Evolutionary conservation across 129 eudicot genomes (phyloP), one percentile per base, ranked within the genome.

Genomic region (Flaveria ramosissima): DNA sequence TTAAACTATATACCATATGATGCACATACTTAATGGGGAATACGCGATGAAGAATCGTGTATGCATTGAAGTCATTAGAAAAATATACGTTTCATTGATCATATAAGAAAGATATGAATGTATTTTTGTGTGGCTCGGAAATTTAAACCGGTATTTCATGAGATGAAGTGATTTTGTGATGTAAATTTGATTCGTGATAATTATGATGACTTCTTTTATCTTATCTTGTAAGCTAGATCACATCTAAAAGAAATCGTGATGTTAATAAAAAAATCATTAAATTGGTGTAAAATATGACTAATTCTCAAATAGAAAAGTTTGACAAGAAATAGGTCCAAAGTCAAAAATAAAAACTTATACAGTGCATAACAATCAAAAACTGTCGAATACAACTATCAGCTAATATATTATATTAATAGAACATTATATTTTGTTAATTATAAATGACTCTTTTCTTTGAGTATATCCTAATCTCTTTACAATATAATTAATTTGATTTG

Each of bases 401-500:
- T 19, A 23, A 17, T 52, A 11, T 13, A 30, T 30, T 0, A 30
- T 9, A 36, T 16, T 66, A n/a, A 41, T 41, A 30, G n/a, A 3
- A 47, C 8, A 27, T 50, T 30, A 26, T 7, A 39, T 24, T 24
- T 48, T 70, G 17, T 30, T 24, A 30, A 27, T 51, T 23, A 26
- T 15, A 15, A 14, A 7, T 27, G 30, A 7, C n/a, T 30, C 12
- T 51, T 43, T 70, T 27, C 17, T 51, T 16, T 56, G 26, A 61
- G 66, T 36, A 36, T 36, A 77, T 77, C 66, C 57, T 24, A 77
- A 15, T 66, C 56, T 52, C 41, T 55, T 52, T 45, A 16, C 30
- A 16, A 2, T 23, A 43, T 68, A 23, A 24, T 55, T 43, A 21
- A 68, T 13, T 5, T 24, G 30, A 26, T 46, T 77, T 46, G 75